Evolutionary conservation across 1,139 yeast genomes (phyloP).

Genomic region (Taiozyma onychis): DNA sequence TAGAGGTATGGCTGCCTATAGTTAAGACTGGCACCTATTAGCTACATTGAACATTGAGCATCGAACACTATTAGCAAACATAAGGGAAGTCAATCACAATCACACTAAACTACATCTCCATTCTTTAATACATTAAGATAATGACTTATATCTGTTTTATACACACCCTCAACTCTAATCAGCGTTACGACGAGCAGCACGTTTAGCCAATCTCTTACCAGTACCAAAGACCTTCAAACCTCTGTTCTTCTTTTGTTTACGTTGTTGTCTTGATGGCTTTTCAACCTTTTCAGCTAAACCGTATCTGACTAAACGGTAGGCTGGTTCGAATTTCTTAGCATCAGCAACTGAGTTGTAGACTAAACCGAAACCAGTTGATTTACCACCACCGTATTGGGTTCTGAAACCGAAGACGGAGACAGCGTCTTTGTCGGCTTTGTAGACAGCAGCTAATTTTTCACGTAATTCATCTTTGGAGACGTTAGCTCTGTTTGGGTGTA

Average conservation of each 20-base stretch:
- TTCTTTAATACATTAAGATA: slow-evolving; percentile 1
- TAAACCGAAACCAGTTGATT: slow-evolving; percentile 98
- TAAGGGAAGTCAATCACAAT: neutral
- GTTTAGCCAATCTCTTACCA: slow-evolving; percentile 91
- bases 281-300: slow-evolving; percentile 96
- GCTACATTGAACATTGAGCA: too few relatives aligned
- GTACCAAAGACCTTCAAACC: slow-evolving; percentile 99
- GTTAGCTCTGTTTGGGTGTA: slow-evolving; percentile 99
- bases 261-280: slow-evolving; percentile 99
- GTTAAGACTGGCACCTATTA: too few relatives aligned
- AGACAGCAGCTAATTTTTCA: slow-evolving; percentile 91
- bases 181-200: slow-evolving; percentile 59
- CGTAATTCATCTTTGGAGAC: slow-evolving; percentile 99
- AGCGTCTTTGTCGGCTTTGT: slow-evolving; percentile 98
- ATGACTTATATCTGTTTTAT: slow-evolving; percentile 1
- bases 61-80: too few relatives aligned
- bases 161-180: slow-evolving; percentile 25
- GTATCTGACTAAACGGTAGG: slow-evolving; percentile 98
- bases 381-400: slow-evolving; percentile 99
- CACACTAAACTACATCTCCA: neutral
- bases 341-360: slow-evolving; percentile 98
- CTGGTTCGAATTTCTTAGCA: slow-evolving; percentile 98
- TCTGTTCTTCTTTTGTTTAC: slow-evolving; percentile 99
- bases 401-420: slow-evolving; percentile 99
- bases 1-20: neutral